These are phyloP conservation scores for Capronia epimyces DNA, from an alignment of 2,329 filamentous ascomycete species.

Conservation along the genomic window DNA sequence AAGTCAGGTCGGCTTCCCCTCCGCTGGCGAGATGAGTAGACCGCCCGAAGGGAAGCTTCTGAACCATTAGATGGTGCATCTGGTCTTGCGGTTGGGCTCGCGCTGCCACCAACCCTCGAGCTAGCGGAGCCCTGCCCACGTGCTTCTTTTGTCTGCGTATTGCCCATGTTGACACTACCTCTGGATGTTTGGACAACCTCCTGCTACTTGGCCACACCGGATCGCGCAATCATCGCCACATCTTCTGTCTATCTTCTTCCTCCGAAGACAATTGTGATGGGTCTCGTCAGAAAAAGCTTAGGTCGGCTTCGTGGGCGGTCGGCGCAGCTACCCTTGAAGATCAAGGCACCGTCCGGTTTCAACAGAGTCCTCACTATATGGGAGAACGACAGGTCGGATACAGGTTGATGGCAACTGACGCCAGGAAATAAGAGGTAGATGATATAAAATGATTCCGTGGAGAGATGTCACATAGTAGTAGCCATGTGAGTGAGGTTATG, in stretches of 20 bases:
- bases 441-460: constrained; percentile 9
- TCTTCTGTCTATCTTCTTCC: constrained; percentile 7
- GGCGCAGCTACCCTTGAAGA: constrained; percentile 1
- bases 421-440: constrained; percentile 6
- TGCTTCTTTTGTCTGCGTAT: constrained; percentile 45
- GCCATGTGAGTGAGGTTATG: constrained; percentile 8
- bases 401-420: not conserved
- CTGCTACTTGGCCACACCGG: constrained; percentile 13
- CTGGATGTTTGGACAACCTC: constrained; percentile 17
- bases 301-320: constrained; percentile 2
- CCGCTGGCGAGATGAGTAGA: constrained; percentile 40
- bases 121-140: constrained; percentile 30
- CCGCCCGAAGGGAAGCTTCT: constrained; percentile 15
- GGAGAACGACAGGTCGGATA: not conserved
- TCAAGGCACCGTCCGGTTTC: constrained; percentile 7
- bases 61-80: constrained; percentile 16
- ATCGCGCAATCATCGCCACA: constrained; percentile 17
- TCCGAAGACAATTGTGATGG: constrained; percentile 1
- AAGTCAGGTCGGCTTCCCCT: constrained; percentile 55
- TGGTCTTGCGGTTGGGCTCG: constrained; percentile 16
- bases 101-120: constrained; percentile 19
- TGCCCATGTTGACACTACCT: constrained; percentile 37
- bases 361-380: not conserved
- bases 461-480: constrained; percentile 14
- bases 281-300: not conserved